Percentiles rank a stretch among this genome's conserved stretches.
These are phyloP conservation scores for Alternaria longipes DNA, from an alignment of 2,329 filamentous ascomycete species.

Conservation along the genomic window DNA sequence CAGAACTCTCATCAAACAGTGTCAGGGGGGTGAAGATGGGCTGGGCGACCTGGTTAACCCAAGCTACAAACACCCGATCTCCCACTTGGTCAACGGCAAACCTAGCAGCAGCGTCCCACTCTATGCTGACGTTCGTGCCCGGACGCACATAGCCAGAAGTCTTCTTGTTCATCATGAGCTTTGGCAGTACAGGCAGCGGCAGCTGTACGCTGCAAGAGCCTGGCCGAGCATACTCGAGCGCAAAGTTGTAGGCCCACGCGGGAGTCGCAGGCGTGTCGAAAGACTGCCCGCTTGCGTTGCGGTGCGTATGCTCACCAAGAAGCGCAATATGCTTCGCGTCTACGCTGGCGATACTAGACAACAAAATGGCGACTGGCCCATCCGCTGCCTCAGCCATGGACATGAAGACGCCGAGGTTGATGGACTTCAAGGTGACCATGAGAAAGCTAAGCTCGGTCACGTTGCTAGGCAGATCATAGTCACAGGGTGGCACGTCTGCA, in stretches of 20 bases:
- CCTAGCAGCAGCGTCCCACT: conserved; percentile 7
- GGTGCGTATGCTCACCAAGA: conserved; percentile 1
- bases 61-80: background rate
- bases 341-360: conserved; percentile 15
- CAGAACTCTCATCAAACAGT: background rate
- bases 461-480: conserved; percentile 1
- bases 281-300: conserved; percentile 8
- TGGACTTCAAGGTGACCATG: no score
- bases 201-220: conserved; percentile 12
- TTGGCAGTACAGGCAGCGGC: conserved; percentile 11
- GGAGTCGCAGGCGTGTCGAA: conserved; percentile 13
- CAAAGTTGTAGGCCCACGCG: conserved; percentile 15
- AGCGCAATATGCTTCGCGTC: conserved; percentile 11
- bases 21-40: conserved; percentile 3
- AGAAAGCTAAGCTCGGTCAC: no score
- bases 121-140: background rate
- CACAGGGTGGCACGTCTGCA: background rate
- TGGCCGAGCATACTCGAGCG: conserved; percentile 4
- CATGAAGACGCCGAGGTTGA: conserved; percentile 6
- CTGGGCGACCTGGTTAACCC: conserved; percentile 9
- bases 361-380: conserved; percentile 5
- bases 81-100: background rate
- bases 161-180: conserved; percentile 2
- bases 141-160: conserved; percentile 2
- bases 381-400: conserved; percentile 9